These are phyloP conservation scores for Alnus rubra DNA, from an alignment of 306 rosid species.

Conservation along the genomic window DNA sequence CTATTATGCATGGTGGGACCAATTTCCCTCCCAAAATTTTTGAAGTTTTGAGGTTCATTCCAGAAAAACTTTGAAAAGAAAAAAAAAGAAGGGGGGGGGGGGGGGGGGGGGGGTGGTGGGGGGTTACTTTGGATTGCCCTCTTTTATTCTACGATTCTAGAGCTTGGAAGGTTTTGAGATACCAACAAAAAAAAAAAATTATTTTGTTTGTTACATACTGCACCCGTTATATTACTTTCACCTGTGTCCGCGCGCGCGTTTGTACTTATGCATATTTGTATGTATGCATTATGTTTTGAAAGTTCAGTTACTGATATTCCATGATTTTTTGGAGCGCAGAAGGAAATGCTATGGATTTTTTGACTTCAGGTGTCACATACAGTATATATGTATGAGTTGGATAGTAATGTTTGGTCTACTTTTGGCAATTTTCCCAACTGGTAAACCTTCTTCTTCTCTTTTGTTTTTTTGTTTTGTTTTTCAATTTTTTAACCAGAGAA, in stretches of 20 bases:
- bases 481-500: not conserved
- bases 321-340: slow-evolving; percentile 41
- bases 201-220: not conserved
- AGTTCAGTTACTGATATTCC: slow-evolving; percentile 14
- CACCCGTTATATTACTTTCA: not conserved
- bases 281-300: not conserved
- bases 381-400: slow-evolving; percentile 90
- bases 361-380: slow-evolving; percentile 88
- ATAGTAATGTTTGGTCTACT: slow-evolving; percentile 68
- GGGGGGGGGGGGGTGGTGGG: too few relatives aligned
- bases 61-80: not conserved
- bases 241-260: not conserved
- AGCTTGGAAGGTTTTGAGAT: not conserved
- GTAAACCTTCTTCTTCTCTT: slow-evolving; percentile 39
- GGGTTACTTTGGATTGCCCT: not conserved
- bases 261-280: not conserved
- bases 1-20: not conserved
- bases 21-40: not conserved
- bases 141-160: not conserved
- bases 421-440: slow-evolving; percentile 75
- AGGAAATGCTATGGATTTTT: slow-evolving; percentile 76
- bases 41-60: not conserved
- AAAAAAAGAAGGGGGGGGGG: not conserved
- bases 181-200: not conserved
- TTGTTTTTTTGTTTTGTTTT: too few relatives aligned